Base-by-base conservation (phyloP, 2,329 filamentous ascomycete genomes). In the Fusarium nematophilum region DNA sequence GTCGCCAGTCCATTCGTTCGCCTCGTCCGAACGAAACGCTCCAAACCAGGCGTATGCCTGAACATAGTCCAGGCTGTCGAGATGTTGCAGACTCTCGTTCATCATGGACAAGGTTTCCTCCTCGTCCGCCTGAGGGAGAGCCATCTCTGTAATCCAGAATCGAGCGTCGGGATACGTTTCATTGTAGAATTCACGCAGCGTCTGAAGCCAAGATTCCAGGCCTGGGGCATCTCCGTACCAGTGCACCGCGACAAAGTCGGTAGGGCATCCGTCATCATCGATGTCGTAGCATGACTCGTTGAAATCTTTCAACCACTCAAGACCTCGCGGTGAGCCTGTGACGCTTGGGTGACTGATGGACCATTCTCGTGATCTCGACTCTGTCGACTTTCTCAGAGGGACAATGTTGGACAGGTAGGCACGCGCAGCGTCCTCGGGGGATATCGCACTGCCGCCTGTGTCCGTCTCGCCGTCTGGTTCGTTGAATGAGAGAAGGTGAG, bases 21-120 rank as follows among this genome's bases (percentile, higher is more conserved):
- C 73, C 34, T 77, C 70, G 18, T 74, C 67, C 0, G 68, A 63
- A 2, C 77, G 70, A 34, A 79, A 79, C 0, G 71, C 73, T 1
- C 77, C 77, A 48, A 77, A 79, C 77, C 77, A 79, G 0, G 77
- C 75, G 42, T 79, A 79, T 0, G 68, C 73, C 14, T 73, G 62
- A 1, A 79, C 72, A 15, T 72, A 70, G 9, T 74, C 68, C 0
- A 68, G 60, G 0, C 49, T 53, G 6, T 79, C 77, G 5, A 79
- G 65, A 40, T 74, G 75, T 0, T 54, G 23, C 10, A 79, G 55
- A 29, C 72, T 76, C 55, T 77, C 64, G 29, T 76, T 78, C 74
- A 79, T 74, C 77, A 79, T 79, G 3, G 67, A 54, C 3, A 75
- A 46, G 1, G 75, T 78, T 2, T 65, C 68, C 3, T 74, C 72